Evolutionary conservation across 2,329 filamentous ascomycete species (phyloP).

Genomic region (Alternaria brassicae): DNA sequence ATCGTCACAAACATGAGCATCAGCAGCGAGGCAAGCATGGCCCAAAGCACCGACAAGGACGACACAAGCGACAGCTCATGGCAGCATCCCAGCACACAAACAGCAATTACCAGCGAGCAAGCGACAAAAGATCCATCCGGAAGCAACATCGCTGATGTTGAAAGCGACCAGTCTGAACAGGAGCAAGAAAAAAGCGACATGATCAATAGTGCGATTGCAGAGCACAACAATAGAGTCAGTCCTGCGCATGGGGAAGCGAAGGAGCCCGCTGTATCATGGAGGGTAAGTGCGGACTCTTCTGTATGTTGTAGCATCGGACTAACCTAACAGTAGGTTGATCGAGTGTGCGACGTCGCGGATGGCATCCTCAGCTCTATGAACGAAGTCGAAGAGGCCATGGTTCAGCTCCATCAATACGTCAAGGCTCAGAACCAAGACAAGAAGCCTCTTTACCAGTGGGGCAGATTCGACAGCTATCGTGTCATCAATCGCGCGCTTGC

Average conservation of each 20-base stretch:
- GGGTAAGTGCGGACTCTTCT: background rate
- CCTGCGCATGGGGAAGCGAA: background rate
- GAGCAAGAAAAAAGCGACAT: background rate
- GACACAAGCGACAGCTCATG: background rate
- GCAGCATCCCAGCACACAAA: background rate
- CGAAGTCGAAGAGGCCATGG: conserved; percentile 20
- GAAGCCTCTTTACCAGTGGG: conserved; percentile 26
- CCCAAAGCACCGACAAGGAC: background rate
- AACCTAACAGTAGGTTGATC: background rate
- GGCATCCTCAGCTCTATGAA: conserved; percentile 15
- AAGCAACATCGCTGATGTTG: background rate
- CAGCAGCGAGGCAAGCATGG: background rate
- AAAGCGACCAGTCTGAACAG: background rate
- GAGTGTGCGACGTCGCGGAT: background rate
- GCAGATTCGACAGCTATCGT: conserved; percentile 17
- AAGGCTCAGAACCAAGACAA: conserved; percentile 8
- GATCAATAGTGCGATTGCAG: background rate
- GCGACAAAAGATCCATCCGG: background rate
- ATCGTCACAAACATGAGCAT: conserved; percentile 1
- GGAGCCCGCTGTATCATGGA: background rate
- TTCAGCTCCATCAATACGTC: conserved; percentile 14
- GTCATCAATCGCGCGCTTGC: conserved; percentile 4
- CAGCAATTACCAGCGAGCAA: background rate
- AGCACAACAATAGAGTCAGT: background rate
- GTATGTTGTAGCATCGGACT: background rate